Conservation (phyloP, 345 rosid genomes). For the Pugionium dolabratum region DNA sequence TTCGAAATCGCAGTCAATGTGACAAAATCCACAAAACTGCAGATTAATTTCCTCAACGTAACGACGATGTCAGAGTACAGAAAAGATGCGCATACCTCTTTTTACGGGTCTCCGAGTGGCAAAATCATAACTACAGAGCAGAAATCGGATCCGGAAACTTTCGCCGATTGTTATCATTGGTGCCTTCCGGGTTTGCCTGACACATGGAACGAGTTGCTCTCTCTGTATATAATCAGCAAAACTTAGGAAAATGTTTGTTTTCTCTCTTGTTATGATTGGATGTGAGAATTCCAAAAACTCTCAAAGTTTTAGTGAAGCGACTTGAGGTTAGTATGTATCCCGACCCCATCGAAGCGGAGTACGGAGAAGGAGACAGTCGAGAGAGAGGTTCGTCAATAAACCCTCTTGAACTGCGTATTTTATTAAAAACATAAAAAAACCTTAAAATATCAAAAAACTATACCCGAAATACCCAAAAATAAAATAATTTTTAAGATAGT, state of each 20-base stretch:
- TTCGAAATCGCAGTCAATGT: conserved; percentile 49
- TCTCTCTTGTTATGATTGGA: too few species aligned
- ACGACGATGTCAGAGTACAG: conserved; percentile 76
- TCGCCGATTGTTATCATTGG: conserved; percentile 90
- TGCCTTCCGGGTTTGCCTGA: conserved; percentile 96
- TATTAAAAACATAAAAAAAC: too few species aligned
- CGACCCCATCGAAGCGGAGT: neutral
- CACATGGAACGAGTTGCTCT: conserved; percentile 85
- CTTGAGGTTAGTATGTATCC: too few species aligned
- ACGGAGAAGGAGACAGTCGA: too few species aligned
- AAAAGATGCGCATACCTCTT: conserved; percentile 78
- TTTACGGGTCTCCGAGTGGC: conserved; percentile 49
- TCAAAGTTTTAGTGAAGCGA: too few species aligned
- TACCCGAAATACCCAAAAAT: too few species aligned
- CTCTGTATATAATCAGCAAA: conserved; percentile 50
- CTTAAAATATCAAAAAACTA: too few species aligned
- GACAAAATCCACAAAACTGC: conserved; percentile 46
- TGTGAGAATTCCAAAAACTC: too few species aligned
- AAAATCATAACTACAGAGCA: conserved; percentile 52
- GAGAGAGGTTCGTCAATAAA: too few species aligned
- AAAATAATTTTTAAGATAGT: too few species aligned
- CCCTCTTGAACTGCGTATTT: too few species aligned
- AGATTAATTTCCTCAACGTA: conserved; percentile 56
- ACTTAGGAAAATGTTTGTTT: neutral
- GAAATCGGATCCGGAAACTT: conserved; percentile 55